phyloP scores from a whole-genome alignment of 805 yeast species.

The Candida coleopterorum region DNA sequence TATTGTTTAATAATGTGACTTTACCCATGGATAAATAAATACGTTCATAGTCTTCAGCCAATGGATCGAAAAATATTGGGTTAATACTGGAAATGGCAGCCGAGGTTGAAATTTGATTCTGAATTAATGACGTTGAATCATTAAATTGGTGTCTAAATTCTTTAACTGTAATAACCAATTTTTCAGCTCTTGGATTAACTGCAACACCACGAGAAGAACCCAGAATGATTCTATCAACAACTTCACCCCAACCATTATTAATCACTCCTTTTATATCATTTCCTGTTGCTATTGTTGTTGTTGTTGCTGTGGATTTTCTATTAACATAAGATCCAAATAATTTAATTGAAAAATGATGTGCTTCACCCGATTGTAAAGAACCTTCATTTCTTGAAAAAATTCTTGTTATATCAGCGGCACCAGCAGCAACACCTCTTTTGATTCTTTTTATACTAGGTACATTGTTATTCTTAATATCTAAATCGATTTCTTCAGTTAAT shows the following conservation, averaged over 20 bases:
- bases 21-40: conserved; percentile 57
- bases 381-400: conserved; percentile 65
- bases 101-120: conserved; percentile 4
- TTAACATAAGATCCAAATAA: conserved; percentile 66
- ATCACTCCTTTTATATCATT: conserved; percentile 11
- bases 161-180: conserved; percentile 62
- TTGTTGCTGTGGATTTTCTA: conserved; percentile 31
- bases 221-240: conserved; percentile 68
- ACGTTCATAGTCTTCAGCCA: conserved; percentile 56
- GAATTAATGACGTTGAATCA: not conserved
- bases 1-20: conserved; percentile 25
- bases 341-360: conserved; percentile 68
- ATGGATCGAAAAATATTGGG: conserved; percentile 60
- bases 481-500: conserved; percentile 62
- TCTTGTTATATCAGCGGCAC: conserved; percentile 80
- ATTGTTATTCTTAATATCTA: conserved; percentile 16
- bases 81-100: conserved; percentile 61
- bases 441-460: conserved; percentile 36
- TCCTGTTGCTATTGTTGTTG: too few species aligned
- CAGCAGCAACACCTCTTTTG: conserved; percentile 82
- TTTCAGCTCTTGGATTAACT: conserved; percentile 75
- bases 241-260: conserved; percentile 85
- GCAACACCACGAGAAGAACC: conserved; percentile 78
- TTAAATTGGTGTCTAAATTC: conserved; percentile 55
- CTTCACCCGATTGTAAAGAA: conserved; percentile 52